These are phyloP conservation scores for Aspergillus flavus DNA, from an alignment of 2,329 filamentous ascomycete genomes.

Conservation along the genomic window DNA sequence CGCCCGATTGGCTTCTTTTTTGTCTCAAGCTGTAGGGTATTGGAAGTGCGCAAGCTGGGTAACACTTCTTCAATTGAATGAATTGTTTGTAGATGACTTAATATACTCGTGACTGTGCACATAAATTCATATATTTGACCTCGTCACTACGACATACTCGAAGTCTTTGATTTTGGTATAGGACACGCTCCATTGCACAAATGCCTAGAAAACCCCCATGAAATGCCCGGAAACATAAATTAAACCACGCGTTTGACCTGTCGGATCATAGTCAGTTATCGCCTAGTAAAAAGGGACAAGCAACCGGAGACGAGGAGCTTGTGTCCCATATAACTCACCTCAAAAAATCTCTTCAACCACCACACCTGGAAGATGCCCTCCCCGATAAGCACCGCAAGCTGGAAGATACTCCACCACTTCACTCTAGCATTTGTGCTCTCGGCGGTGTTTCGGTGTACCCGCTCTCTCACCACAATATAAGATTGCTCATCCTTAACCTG, in stretches of 20 bases:
- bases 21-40: background rate
- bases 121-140: conserved; percentile 12
- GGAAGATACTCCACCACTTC: conserved; percentile 99
- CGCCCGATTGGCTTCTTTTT: background rate
- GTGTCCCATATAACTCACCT: conserved; percentile 55
- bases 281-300: background rate
- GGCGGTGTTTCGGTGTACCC: conserved; percentile 96
- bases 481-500: conserved; percentile 98
- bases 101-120: conserved; percentile 6
- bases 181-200: conserved; percentile 2
- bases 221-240: conserved; percentile 23
- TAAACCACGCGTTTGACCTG: conserved; percentile 53
- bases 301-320: background rate
- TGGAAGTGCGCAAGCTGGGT: background rate
- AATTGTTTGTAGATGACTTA: background rate
- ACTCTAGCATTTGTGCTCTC: conserved; percentile 97
- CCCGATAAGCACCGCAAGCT: conserved; percentile 82
- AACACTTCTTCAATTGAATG: background rate
- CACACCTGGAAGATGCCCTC: conserved; percentile 98
- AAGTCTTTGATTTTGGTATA: conserved; percentile 1
- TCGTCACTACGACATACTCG: background rate
- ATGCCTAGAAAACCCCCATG: conserved; percentile 6
- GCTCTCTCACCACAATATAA: conserved; percentile 93
- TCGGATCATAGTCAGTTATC: background rate
- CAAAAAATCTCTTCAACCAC: conserved; percentile 99